Evolutionary conservation across 352 stramenopile genomes (phyloP), one percentile per base, ranked within the genome.

Genomic region (Halophytophthora polymorphica): DNA sequence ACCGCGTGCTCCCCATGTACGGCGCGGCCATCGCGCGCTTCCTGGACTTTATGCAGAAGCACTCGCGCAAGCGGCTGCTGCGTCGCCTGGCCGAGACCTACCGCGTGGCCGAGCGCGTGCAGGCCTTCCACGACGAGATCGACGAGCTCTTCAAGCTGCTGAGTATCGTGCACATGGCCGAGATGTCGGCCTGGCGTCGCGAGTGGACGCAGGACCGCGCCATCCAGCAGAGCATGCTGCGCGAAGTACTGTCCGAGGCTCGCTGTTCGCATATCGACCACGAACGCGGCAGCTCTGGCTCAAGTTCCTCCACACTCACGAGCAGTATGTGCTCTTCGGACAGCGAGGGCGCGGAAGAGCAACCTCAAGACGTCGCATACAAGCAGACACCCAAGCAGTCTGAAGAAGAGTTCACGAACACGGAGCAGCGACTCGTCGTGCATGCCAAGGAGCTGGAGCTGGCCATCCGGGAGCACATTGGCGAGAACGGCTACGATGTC

Each of bases 141-240:
- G 56, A 64, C 39, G 34, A 55, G 12, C 37, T 59, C 25, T 53
- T 58, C 45, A 60, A 59, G 49, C 29, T 64, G 18, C 50, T 64
- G 14, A 64, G 45, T 36, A 22, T 59, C 10, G 22, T 41, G 15
- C 44, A 55, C 50, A 47, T 59, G 44, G 34, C 43, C 13, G 37
- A 58, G 33, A 64, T 51, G 50, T 18, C 34, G 10, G 33, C 17
- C 2, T 58, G 48, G 49, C 42, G 51, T 2, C 14, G 37, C 13
- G 35, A 54, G 35, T 64, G 50, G 50, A 28, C 50, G 22, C 36
- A 51, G 29, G 42, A 59, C 25, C 21, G 33, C 0, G 31, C 33
- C 3, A 14, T 35, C 31, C 45, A 42, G 15, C 45, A 33, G 6
- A 29, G 34, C 6, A 43, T 43, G 18, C 11, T 43, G n/a, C n/a